Evolutionary conservation across 306 rosid species (phyloP).

Genomic region (Betula pendula): DNA sequence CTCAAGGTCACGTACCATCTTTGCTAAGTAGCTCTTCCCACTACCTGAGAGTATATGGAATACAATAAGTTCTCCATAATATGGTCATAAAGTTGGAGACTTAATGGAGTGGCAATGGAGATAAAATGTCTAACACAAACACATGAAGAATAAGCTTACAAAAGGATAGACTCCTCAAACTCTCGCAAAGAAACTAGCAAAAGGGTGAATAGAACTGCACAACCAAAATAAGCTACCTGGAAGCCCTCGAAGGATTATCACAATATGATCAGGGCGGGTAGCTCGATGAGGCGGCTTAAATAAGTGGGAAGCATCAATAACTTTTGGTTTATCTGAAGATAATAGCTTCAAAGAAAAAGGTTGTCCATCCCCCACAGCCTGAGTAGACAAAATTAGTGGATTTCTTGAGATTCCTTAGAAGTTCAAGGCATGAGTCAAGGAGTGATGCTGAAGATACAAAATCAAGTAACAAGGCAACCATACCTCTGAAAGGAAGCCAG

Average conservation of each 20-base stretch:
- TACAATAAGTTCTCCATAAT: conserved; percentile 8
- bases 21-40: conserved; percentile 96
- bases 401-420: conserved; percentile 33
- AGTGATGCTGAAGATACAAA: not conserved
- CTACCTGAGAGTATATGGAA: conserved; percentile 60
- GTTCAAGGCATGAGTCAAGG: not conserved
- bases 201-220: not conserved
- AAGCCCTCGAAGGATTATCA: conserved; percentile 85
- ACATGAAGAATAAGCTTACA: not conserved
- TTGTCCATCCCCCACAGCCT: conserved; percentile 33
- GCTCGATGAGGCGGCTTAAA: conserved; percentile 69
- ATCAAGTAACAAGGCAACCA: conserved; percentile 12
- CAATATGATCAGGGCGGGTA: conserved; percentile 88
- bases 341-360: conserved; percentile 36
- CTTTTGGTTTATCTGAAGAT: conserved; percentile 42
- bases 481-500: conserved; percentile 59
- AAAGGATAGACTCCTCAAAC: not conserved
- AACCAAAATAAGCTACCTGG: conserved; percentile 58
- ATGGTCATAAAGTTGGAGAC: conserved; percentile 20
- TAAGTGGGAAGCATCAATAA: conserved; percentile 55
- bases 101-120: conserved; percentile 7
- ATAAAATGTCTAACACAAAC: not conserved
- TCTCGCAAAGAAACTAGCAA: conserved; percentile 8
- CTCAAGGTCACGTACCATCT: conserved; percentile 92
- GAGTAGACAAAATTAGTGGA: conserved; percentile 32